Evolutionary conservation across 1,284 basidiomycete genomes (phyloP), one percentile per base, ranked within the genome.

Genomic region (Cutaneotrichosporon sp.): DNA sequence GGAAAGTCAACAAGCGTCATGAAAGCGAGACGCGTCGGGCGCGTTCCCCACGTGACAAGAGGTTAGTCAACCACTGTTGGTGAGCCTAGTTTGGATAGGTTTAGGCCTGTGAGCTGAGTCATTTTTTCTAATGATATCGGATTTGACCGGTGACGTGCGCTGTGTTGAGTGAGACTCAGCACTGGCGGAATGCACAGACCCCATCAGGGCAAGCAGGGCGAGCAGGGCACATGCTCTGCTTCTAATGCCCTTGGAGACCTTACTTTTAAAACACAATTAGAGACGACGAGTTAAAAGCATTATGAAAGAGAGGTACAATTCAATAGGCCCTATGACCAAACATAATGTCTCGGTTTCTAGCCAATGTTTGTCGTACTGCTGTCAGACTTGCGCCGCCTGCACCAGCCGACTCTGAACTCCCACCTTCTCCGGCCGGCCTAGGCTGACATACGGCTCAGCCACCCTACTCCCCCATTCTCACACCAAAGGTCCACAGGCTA

Each of bases 1-100:
- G 50, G 31, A 65, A 55, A 57, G 55, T 58, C 42, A 57, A 40
- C 58, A 46, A 30, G 49, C 52, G 40, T 61, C 62, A 61, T 67
- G 60, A 56, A 38, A 40, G 55, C 51, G 21, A 30, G 59, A 64
- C 60, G 62, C 60, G 56, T 56, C 62, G 59, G 40, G 59, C 26
- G 26, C 47, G 34, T 10, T 9, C 30, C 22, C 8, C 49, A 57
- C 13, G n/a, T 26, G 38, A 49, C n/a, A 18, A 21, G 61, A 59
- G 53, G 36, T 59, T 47, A 60, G 52, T 61, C 59, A 58, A 52
- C 64, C 53, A 16, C 9, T 3, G 26, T 2, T 6, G 46, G 26
- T 11, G 22, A 30, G 49, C 26, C 26, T 31, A 53, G 50, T 49
- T 50, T 26, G 13, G 31, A 53, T 31, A 31, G 30, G 9, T 31